phyloP scores from a whole-genome alignment of 2,329 filamentous ascomycete species.

The Talaromyces sp. region DNA sequence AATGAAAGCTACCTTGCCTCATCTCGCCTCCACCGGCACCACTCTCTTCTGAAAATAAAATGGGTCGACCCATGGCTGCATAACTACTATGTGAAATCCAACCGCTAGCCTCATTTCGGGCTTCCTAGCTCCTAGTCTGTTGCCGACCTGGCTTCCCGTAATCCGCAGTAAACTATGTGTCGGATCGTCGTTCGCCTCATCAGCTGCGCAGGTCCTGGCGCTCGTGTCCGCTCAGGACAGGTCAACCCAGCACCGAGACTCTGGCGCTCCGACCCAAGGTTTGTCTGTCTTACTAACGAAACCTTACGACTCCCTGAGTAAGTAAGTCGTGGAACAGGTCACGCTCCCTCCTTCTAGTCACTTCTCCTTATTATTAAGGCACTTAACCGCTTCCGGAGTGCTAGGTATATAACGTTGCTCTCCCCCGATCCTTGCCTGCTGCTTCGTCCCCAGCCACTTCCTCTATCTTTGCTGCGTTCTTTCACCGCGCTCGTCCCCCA shows the following conservation, averaged over 20 bases:
- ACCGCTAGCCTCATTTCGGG: constrained; percentile 8
- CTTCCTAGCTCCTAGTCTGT: neutral
- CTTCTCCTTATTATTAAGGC: constrained; percentile 14
- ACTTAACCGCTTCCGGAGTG: constrained; percentile 16
- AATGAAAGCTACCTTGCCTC: neutral
- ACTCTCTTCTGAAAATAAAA: neutral
- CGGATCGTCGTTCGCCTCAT: constrained; percentile 20
- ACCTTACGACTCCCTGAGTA: too few relatives aligned
- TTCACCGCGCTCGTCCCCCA: neutral
- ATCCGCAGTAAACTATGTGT: neutral
- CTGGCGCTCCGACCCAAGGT: constrained; percentile 2
- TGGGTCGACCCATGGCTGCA: neutral
- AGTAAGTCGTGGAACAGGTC: neutral
- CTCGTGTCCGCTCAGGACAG: constrained; percentile 18
- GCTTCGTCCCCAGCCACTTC: neutral
- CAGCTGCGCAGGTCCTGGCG: constrained; percentile 12
- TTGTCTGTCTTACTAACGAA: neutral
- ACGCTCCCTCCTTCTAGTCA: constrained; percentile 6
- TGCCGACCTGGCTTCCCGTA: neutral
- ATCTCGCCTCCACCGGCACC: constrained; percentile 8
- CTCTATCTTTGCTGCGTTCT: neutral
- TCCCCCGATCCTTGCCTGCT: neutral
- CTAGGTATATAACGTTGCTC: constrained; percentile 13
- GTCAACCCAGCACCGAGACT: neutral
- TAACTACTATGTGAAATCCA: neutral